These are phyloP conservation scores for Aspergillus piperis DNA, from an alignment of 2,329 filamentous ascomycete genomes.

Conservation along the genomic window DNA sequence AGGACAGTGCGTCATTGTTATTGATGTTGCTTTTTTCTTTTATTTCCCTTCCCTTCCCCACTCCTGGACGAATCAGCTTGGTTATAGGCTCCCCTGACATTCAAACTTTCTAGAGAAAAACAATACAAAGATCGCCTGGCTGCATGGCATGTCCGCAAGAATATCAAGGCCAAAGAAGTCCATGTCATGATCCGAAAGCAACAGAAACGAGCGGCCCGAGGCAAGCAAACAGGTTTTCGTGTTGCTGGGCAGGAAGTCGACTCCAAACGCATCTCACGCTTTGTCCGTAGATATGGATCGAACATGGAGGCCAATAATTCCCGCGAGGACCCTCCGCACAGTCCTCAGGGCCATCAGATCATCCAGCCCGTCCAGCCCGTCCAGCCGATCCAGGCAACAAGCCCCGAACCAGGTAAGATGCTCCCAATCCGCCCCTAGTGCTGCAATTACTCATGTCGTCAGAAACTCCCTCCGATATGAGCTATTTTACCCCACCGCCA, in stretches of 20 bases:
- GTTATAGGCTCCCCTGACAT: conserved; percentile 19
- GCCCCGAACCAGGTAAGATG: conserved; percentile 37
- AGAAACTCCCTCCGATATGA: conserved; percentile 43
- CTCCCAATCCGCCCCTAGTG: background rate
- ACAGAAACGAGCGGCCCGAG: conserved; percentile 39
- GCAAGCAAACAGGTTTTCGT: conserved; percentile 40
- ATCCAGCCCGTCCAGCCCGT: conserved; percentile 6
- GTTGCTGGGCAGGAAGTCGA: conserved; percentile 38
- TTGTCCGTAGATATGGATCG: conserved; percentile 34
- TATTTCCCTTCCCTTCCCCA: conserved; percentile 15
- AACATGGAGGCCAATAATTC: conserved; percentile 27
- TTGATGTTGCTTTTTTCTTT: conserved; percentile 12
- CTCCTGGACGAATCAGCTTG: conserved; percentile 2
- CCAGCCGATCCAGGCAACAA: conserved; percentile 20
- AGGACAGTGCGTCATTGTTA: conserved; percentile 8
- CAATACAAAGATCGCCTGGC: conserved; percentile 43
- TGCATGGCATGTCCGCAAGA: conserved; percentile 41
- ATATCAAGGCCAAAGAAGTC: conserved; percentile 42
- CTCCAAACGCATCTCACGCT: conserved; percentile 37
- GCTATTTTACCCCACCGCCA: conserved; percentile 39
- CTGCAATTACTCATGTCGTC: background rate
- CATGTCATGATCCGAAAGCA: conserved; percentile 42
- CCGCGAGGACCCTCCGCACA: background rate
- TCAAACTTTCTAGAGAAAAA: conserved; percentile 33
- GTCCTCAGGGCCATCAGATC: background rate